Conservation (phyloP, 495 filamentous ascomycete genomes). For the Penicillium roqueforti region DNA sequence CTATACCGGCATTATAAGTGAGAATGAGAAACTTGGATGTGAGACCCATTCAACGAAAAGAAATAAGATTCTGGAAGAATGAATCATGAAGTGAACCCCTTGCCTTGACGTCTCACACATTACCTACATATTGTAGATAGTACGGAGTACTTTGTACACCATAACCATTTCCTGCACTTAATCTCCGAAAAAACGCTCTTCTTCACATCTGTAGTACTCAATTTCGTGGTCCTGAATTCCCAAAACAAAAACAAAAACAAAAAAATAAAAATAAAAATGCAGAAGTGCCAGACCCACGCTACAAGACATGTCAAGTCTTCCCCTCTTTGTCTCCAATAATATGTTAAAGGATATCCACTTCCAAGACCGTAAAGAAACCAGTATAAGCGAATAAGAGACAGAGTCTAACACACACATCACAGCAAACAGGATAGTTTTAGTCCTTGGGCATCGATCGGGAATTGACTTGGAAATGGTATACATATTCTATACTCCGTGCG, state of each 20-base stretch:
- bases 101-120: background rate
- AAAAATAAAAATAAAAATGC: background rate
- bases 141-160: background rate
- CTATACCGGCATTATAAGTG: background rate
- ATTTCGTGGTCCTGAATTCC: background rate
- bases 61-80: background rate
- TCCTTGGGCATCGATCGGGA: background rate
- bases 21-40: background rate
- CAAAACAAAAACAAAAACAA: background rate
- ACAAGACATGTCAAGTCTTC: conserved; percentile 1
- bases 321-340: background rate
- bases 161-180: background rate
- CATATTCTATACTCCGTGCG: too few species aligned
- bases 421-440: background rate
- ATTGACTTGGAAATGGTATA: background rate
- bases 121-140: background rate
- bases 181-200: conserved; percentile 10
- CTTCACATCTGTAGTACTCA: background rate
- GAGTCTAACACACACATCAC: background rate
- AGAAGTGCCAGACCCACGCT: background rate
- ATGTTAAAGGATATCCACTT: background rate
- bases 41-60: background rate
- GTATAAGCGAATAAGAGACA: background rate
- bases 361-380: background rate
- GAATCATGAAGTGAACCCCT: background rate